A percentile compares a stretch with the other conserved stretches of the same genome.
These are phyloP conservation scores for Lathyrus oleraceus DNA, from an alignment of 306 rosid genomes.

Conservation along the genomic window DNA sequence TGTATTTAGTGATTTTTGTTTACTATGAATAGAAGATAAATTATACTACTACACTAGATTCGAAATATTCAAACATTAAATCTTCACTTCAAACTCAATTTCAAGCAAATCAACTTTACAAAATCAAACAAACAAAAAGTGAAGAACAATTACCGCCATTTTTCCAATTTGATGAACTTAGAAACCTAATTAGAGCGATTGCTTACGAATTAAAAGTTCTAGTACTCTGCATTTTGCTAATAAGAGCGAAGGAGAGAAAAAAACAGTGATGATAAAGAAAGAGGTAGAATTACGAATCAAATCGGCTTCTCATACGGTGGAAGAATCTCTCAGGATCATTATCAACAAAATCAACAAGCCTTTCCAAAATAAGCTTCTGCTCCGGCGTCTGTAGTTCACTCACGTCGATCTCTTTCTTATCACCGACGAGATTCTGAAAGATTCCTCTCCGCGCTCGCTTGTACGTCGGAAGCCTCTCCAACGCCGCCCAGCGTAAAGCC, in stretches of 20 bases:
- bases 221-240: conserved; percentile 17
- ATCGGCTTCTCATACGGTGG: conserved; percentile 67
- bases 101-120: not conserved
- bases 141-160: not conserved
- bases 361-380: conserved; percentile 64
- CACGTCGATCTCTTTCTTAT: conserved; percentile 65
- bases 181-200: not conserved
- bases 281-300: conserved; percentile 61
- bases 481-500: conserved; percentile 97
- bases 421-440: conserved; percentile 68
- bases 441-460: conserved; percentile 77
- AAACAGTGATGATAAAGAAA: too few relatives aligned
- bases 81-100: not conserved
- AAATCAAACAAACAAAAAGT: not conserved
- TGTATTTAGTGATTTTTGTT: not conserved
- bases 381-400: conserved; percentile 61
- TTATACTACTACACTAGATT: not conserved
- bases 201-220: not conserved
- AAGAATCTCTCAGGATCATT: conserved; percentile 77
- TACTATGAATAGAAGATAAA: not conserved
- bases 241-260: not conserved
- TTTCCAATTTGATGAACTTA: not conserved
- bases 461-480: conserved; percentile 88
- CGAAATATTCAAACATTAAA: not conserved
- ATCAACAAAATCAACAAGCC: conserved; percentile 55